A percentile compares a stretch with the other conserved stretches of the same genome.
phyloP scores from a whole-genome alignment of 176 grass and related monocot genomes.

The Zoysia pacifica region DNA sequence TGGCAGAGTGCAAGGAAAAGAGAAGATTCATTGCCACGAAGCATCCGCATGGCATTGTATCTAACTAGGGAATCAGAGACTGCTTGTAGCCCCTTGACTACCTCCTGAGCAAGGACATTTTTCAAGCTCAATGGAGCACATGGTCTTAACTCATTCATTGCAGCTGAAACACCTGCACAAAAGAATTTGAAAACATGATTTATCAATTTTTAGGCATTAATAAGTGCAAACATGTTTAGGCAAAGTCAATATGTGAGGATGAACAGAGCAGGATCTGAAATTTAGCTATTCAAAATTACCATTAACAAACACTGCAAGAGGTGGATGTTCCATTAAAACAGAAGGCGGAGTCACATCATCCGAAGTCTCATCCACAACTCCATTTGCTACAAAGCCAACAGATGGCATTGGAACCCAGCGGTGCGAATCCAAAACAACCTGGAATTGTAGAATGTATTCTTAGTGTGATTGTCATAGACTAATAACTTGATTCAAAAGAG shows the following conservation, averaged over 20 bases:
- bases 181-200: conserved; percentile 9
- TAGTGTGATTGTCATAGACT: not conserved
- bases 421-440: conserved; percentile 97
- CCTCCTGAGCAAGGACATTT: conserved; percentile 75
- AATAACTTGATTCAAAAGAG: conserved; percentile 5
- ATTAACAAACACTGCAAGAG: conserved; percentile 97
- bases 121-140: conserved; percentile 90
- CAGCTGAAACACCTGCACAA: conserved; percentile 79
- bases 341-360: conserved; percentile 88
- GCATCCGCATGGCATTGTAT: conserved; percentile 95
- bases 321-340: conserved; percentile 96
- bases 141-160: conserved; percentile 94
- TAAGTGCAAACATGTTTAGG: conserved; percentile 13
- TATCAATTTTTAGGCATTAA: conserved; percentile 1
- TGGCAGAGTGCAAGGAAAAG: conserved; percentile 94
- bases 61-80: conserved; percentile 89
- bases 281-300: conserved; percentile 47
- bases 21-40: conserved; percentile 83
- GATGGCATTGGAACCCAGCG: conserved; percentile 96
- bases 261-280: conserved; percentile 1
- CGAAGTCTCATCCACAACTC: conserved; percentile 70
- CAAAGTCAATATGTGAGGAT: conserved; percentile 4
- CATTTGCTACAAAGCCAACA: conserved; percentile 92
- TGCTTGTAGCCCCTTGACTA: conserved; percentile 78
- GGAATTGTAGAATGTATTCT: conserved; percentile 11